Evolutionary conservation across 2,329 filamentous ascomycete genomes (phyloP), one percentile per base, ranked within the genome.

Genomic region (Colletotrichum graminicola): DNA sequence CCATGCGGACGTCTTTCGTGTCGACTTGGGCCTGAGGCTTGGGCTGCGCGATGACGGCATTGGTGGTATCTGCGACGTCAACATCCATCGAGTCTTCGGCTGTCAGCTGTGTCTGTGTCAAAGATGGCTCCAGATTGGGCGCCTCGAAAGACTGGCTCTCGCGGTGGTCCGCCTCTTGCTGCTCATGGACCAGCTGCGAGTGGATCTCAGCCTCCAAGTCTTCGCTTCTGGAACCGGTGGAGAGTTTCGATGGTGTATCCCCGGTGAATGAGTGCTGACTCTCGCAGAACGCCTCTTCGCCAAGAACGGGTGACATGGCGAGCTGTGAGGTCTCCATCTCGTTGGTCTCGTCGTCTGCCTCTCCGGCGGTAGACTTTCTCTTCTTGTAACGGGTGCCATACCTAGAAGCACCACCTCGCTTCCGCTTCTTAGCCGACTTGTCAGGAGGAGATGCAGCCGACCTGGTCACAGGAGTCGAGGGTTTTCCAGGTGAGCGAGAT

Each of bases 1-100:
- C 83, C 71, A 93, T 90, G 41, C 11, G n/a, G 26, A 49, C 76
- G 73, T 84, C 79, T 34, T 83, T 79, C 49, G 81, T 77, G 71
- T 78, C 76, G 73, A 78, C 60, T 5, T 21, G 29, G 11, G 18
- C 21, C 21, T 43, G 41, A 3, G 60, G 32, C 29, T 29, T 36
- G 21, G 57, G n/a, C 52, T 32, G 45, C 16, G 14, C 41, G 29
- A 45, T 59, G 29, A 51, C 34, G 16, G 26, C 26, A n/a, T 66
- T 59, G 18, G 70, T 56, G 14, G n/a, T 39, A 32, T 23, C 36
- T 6, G 47, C 74, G 23, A 63, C 45, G 21, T 72, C 60, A 29
- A 63, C 49, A 7, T 71, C 75, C 74, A 79, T 77, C 2, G 75
- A 73, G 49, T 77, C 75, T 43, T 74, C 75, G 18, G 75, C 56